phyloP scores from a whole-genome alignment of 805 yeast species.

The Candida cerambycidarum region DNA sequence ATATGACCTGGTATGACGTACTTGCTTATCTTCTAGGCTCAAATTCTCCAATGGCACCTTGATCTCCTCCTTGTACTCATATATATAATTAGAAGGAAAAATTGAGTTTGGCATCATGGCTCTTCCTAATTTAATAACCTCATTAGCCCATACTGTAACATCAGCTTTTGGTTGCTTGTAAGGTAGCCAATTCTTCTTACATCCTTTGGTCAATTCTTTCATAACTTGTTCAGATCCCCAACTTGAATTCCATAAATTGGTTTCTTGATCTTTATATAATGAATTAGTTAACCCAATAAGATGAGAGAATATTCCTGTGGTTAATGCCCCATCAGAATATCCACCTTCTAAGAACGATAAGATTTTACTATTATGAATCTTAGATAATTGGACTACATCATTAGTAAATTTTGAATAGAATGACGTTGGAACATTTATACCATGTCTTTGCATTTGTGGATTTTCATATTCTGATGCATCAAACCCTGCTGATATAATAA shows the following conservation, averaged over 20 bases:
- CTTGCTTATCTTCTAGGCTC: slow-evolving; percentile 27
- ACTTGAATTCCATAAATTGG: slow-evolving; percentile 52
- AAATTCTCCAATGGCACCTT: slow-evolving; percentile 26
- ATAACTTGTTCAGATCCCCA: slow-evolving; percentile 67
- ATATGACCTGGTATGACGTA: slow-evolving; percentile 41
- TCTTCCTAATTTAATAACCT: slow-evolving; percentile 60
- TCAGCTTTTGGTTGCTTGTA: slow-evolving; percentile 53
- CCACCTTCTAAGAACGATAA: slow-evolving; percentile 82
- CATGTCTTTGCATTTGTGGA: slow-evolving; percentile 82
- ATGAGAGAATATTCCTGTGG: slow-evolving; percentile 79
- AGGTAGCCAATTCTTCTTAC: slow-evolving; percentile 65
- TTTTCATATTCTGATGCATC: slow-evolving; percentile 85
- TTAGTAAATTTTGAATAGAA: slow-evolving; percentile 71
- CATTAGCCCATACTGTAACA: slow-evolving; percentile 61
- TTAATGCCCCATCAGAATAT: slow-evolving; percentile 76
- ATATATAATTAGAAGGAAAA: slow-evolving; percentile 37
- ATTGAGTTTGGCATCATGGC: slow-evolving; percentile 58
- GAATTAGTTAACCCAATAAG: slow-evolving; percentile 64
- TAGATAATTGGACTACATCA: slow-evolving; percentile 70
- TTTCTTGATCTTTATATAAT: slow-evolving; percentile 25
- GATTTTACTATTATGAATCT: slow-evolving; percentile 59
- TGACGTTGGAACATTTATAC: slow-evolving; percentile 76
- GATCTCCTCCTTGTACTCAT: slow-evolving; percentile 22
- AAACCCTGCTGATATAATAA: slow-evolving; percentile 83
- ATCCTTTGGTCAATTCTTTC: slow-evolving; percentile 65